phyloP scores from a whole-genome alignment of 768 basidiomycete species.

The Sporobolomyces roseus region DNA sequence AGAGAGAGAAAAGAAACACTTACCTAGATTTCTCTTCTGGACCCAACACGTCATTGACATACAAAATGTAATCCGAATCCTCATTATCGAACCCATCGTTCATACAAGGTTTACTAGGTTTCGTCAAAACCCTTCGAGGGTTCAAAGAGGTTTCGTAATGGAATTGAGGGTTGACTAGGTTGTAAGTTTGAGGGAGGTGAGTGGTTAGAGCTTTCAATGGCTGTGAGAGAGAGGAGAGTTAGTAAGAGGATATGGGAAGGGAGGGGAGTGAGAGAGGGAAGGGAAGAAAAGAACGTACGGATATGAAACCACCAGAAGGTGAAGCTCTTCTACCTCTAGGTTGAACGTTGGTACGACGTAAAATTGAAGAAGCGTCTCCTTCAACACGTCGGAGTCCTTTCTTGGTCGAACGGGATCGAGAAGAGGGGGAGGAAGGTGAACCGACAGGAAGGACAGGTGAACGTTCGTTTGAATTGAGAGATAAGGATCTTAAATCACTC shows the following conservation, averaged over 20 bases:
- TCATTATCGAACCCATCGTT: slow-evolving; percentile 99
- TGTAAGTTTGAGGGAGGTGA: slow-evolving; percentile 82
- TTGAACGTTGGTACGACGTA: slow-evolving; percentile 52
- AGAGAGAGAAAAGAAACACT: too few species aligned
- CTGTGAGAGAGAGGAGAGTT: slow-evolving; percentile 45
- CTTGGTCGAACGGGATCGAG: slow-evolving; percentile 9
- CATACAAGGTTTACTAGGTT: slow-evolving; percentile 89
- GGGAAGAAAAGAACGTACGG: slow-evolving; percentile 57
- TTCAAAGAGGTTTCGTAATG: slow-evolving; percentile 92
- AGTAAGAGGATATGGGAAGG: neutral
- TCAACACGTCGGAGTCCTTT: neutral
- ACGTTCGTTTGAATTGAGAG: too few species aligned
- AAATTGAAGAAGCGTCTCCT: neutral
- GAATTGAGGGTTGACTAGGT: slow-evolving; percentile 90
- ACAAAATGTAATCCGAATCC: slow-evolving; percentile 98
- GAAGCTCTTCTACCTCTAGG: slow-evolving; percentile 71
- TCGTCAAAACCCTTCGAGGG: slow-evolving; percentile 91
- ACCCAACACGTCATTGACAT: slow-evolving; percentile 97
- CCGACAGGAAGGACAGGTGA: too few species aligned
- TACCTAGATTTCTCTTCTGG: slow-evolving; percentile 92
- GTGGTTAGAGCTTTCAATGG: slow-evolving; percentile 71
- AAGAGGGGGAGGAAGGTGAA: neutral
- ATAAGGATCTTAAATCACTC: too few species aligned
- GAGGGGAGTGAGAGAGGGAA: neutral
- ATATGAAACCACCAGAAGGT: slow-evolving; percentile 63